Base-by-base conservation (phyloP, 306 rosid genomes). In the Purshia tridentata region DNA sequence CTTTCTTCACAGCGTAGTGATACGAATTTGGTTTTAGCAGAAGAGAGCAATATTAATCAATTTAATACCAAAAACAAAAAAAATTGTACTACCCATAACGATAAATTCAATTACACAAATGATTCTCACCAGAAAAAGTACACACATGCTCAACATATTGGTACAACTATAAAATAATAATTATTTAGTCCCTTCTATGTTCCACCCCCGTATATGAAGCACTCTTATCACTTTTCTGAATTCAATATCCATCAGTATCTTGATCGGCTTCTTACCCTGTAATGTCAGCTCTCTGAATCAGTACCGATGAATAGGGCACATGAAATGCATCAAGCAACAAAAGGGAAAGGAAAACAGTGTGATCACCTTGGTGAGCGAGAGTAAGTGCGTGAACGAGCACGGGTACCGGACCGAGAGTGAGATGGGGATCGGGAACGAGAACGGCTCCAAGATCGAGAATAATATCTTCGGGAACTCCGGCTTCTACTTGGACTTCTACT, bases 401-500 rank as follows among this genome's bases (percentile, higher is more conserved):
- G 69, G 4, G 87, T 59, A 3, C 50, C 85, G 22, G 87, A 73
- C 8, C 40, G 85, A 7, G 93, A 72, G 14, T 61, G 81, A 12
- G 95, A 76, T 5, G 67, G 84, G 14, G 87, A 66, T 14, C 18
- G 81, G 10, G 89, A 66, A 6, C 53, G 72, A 0, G 96, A 86
- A 3, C 57, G 75, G 0, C 92, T 81, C 1, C 75, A 82, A 19
- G 97, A 92, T 8, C 82, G 81, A 37, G 98, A 88, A 81, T 78
- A 64, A 73, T 86, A 65, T 66, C 93, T 87, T 74, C 85, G 77
- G 11, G 89, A 90, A 74, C 95, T 76, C 82, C 90, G 88, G 84
- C 89, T 91, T 85, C 96, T 81, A 77, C 91, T 81, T 45, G 87
- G 96, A 83, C 97, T 94, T 81, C 96, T 89, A 76, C 96, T 88